Evolutionary conservation across 116 monocot species (phyloP).

Genomic region (Posidonia oceanica): DNA sequence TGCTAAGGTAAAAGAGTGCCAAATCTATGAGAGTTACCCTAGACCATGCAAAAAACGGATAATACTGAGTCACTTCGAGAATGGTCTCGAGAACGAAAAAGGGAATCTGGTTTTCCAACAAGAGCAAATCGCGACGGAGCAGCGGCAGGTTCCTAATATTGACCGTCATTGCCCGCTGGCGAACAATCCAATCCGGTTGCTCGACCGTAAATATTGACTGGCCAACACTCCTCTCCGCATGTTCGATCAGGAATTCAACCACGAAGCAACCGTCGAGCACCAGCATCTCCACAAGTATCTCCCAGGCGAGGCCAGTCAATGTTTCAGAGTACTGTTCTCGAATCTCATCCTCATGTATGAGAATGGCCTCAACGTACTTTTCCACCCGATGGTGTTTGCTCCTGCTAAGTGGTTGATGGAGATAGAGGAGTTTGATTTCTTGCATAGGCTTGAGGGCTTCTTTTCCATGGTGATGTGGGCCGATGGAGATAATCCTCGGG

Average conservation of each 20-base stretch:
- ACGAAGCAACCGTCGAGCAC: constrained; percentile 35
- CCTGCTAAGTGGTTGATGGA: constrained; percentile 10
- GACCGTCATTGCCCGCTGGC: no score
- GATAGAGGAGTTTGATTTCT: constrained; percentile 12
- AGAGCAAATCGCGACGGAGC: constrained; percentile 17
- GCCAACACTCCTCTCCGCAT: background rate
- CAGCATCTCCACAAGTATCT: constrained; percentile 21
- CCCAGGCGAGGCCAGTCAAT: background rate
- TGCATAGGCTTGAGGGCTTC: constrained; percentile 14
- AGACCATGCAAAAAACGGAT: no score
- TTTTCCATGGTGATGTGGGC: no score
- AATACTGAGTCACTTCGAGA: background rate
- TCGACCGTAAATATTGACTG: no score
- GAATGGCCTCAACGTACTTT: background rate
- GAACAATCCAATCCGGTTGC: no score
- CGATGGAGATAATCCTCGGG: constrained; percentile 21
- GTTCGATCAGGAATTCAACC: constrained; percentile 10
- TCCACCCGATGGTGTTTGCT: background rate
- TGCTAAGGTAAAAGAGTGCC: background rate
- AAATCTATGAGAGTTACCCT: background rate
- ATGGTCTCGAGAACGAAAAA: constrained; percentile 14
- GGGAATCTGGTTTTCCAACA: constrained; percentile 45
- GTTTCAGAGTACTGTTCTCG: constrained; percentile 9
- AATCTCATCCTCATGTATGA: background rate
- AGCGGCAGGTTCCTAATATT: background rate